Percentiles rank a stretch among this genome's conserved stretches.
Evolutionary conservation across 2,329 filamentous ascomycete genomes (phyloP).

Genomic region (Graphiopsis chlorocephala): DNA sequence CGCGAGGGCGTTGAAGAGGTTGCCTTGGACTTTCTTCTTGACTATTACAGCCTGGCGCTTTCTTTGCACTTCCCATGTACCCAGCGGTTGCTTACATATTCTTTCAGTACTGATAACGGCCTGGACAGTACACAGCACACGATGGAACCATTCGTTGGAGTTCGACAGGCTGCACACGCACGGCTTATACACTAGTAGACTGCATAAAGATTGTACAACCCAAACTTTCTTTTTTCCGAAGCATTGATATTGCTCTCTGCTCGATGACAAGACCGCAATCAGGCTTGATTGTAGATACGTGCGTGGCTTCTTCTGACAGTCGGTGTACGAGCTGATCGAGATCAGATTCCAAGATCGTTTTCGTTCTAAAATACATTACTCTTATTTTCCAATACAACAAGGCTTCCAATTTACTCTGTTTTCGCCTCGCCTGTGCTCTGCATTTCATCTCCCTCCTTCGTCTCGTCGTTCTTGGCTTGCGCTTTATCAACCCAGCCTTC

Average conservation of each 20-base stretch:
- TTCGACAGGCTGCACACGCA: background rate
- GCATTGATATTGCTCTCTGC: background rate
- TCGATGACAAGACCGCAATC: background rate
- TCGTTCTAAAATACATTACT: background rate
- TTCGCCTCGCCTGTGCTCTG: background rate
- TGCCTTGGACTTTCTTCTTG: background rate
- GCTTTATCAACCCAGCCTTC: slow-evolving; percentile 50
- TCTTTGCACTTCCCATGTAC: background rate
- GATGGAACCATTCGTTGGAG: background rate
- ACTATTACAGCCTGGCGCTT: background rate
- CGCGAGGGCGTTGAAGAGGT: background rate
- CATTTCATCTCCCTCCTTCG: background rate
- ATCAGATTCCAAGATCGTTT: background rate
- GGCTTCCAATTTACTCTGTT: background rate
- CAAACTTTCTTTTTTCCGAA: background rate
- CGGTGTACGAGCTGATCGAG: background rate
- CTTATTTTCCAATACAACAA: background rate
- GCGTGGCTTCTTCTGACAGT: background rate
- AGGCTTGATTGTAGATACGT: background rate
- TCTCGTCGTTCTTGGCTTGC: background rate
- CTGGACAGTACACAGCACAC: background rate
- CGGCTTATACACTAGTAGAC: background rate
- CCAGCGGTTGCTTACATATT: background rate
- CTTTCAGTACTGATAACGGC: background rate
- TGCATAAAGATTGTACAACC: background rate